Evolutionary conservation across 2,329 filamentous ascomycete genomes (phyloP).

Genomic region (Dichotomopilus funicola): DNA sequence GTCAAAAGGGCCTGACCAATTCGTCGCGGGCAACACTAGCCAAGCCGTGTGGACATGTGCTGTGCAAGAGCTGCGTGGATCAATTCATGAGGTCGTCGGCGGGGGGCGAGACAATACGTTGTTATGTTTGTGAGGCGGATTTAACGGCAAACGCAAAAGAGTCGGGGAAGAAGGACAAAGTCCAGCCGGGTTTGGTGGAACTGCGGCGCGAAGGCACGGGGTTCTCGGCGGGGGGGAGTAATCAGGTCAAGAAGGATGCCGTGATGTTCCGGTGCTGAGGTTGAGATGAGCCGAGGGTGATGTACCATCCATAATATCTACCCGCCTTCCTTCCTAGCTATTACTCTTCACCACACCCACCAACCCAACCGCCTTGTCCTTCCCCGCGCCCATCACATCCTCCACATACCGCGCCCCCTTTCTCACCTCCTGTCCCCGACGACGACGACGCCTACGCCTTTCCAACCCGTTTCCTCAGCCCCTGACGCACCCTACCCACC

Average conservation of each 20-base stretch:
- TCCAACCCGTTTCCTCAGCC: constrained; percentile 3
- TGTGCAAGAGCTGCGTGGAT: constrained; percentile 77
- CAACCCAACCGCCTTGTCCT: not conserved
- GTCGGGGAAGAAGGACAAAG: constrained; percentile 44
- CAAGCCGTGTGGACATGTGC: constrained; percentile 84
- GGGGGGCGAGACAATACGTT: constrained; percentile 43
- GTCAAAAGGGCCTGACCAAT: constrained; percentile 76
- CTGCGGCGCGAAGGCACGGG: constrained; percentile 84
- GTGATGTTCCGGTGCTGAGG: constrained; percentile 39
- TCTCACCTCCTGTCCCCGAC: not conserved
- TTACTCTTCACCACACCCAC: not conserved
- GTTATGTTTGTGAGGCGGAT: constrained; percentile 82
- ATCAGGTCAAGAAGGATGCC: constrained; percentile 69
- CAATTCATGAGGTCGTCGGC: constrained; percentile 67
- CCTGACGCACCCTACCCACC: not conserved
- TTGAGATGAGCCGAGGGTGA: too few species aligned
- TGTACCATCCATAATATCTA: too few species aligned
- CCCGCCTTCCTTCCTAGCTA: not conserved
- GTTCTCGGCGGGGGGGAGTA: constrained; percentile 81
- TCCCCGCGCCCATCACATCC: not conserved
- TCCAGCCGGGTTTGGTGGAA: constrained; percentile 67
- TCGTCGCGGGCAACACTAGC: constrained; percentile 74
- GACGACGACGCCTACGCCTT: constrained; percentile 1
- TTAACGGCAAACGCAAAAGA: constrained; percentile 48
- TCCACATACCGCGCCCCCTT: constrained; percentile 2